phyloP scores from a whole-genome alignment of 164 flowering plant genomes.

The Vitis riparia region DNA sequence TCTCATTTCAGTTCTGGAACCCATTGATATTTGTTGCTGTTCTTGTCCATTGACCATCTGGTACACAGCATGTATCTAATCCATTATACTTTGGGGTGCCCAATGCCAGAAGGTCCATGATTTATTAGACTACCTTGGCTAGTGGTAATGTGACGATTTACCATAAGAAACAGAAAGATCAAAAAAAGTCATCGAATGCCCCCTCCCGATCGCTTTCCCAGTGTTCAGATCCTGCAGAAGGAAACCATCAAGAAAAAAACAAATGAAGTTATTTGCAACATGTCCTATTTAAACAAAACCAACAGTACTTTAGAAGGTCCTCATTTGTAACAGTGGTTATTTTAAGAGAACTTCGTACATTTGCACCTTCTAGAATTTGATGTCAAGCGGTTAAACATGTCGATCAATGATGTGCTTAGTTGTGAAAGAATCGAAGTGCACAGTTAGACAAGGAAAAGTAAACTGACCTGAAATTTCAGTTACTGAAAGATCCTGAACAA shows the following conservation, averaged over 20 bases:
- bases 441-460: slow-evolving; percentile 12
- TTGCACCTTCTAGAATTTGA: neutral
- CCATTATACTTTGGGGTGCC: no score
- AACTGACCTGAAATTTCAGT: slow-evolving; percentile 58
- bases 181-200: slow-evolving; percentile 81
- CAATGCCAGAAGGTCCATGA: no score
- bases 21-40: no score
- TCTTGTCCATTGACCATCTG: no score
- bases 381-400: neutral
- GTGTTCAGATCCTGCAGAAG: slow-evolving; percentile 57
- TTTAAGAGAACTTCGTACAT: neutral
- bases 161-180: slow-evolving; percentile 13
- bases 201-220: slow-evolving; percentile 62
- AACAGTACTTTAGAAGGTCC: neutral
- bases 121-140: no score
- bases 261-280: slow-evolving; percentile 20
- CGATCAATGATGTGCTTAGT: no score
- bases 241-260: slow-evolving; percentile 28
- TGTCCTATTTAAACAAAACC: slow-evolving; percentile 6
- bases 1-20: no score
- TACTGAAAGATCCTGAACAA: slow-evolving; percentile 67
- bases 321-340: neutral
- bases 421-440: neutral
- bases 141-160: no score
- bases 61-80: no score